phyloP scores from a whole-genome alignment of 306 rosid genomes.

The Sicyos baderoa region DNA sequence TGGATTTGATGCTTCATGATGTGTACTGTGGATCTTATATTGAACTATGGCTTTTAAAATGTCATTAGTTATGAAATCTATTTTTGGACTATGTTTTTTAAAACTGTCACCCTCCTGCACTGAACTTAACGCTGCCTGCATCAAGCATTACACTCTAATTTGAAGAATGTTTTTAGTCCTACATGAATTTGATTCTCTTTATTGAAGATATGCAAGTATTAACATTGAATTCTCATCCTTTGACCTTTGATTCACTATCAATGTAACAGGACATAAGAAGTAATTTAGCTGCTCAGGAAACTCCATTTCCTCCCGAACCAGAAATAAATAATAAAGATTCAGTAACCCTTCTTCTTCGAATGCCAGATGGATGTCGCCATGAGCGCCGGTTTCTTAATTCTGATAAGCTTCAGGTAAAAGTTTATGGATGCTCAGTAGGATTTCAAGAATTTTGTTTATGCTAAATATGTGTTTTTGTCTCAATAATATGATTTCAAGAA shows the following conservation, averaged over 20 bases:
- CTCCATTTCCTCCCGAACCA: conserved; percentile 54
- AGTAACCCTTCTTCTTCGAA: conserved; percentile 57
- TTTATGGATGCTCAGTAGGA: conserved; percentile 9
- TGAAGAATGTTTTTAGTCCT: too few species aligned
- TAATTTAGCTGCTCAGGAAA: conserved; percentile 31
- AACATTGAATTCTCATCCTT: neutral
- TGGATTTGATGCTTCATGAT: too few species aligned
- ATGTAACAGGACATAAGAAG: conserved; percentile 38
- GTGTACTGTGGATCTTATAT: neutral
- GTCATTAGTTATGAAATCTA: too few species aligned
- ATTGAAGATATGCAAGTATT: conserved; percentile 4
- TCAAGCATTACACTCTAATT: neutral
- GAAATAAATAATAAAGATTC: conserved; percentile 43
- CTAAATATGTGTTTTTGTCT: neutral
- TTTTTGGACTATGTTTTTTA: neutral
- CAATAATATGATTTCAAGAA: neutral
- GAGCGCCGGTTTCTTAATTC: conserved; percentile 59
- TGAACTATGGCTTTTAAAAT: too few species aligned
- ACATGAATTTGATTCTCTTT: neutral
- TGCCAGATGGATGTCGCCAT: conserved; percentile 69
- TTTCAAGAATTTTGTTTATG: neutral
- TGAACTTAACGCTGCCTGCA: neutral
- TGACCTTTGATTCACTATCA: neutral
- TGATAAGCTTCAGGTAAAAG: conserved; percentile 71
- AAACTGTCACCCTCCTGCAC: neutral